Conservation (phyloP, 2,329 filamentous ascomycete genomes). For the Colletotrichum sp. region DNA sequence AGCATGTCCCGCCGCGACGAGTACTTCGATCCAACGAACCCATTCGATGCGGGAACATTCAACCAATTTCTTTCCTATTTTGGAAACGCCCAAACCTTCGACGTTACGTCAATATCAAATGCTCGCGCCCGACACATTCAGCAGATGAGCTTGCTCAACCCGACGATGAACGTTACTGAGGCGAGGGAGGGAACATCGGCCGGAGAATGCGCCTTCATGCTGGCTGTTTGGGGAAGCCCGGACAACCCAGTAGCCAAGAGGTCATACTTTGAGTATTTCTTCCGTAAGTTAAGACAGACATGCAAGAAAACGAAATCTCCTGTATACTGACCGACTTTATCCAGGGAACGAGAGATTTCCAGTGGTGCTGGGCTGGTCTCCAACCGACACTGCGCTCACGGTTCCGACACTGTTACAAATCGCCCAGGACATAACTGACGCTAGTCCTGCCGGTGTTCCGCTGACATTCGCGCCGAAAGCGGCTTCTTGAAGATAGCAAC, state of each 20-base stretch:
- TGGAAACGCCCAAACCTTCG: constrained; percentile 42
- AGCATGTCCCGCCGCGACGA: constrained; percentile 52
- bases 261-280: constrained; percentile 48
- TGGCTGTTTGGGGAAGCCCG: constrained; percentile 54
- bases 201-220: constrained; percentile 53
- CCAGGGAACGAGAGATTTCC: constrained; percentile 14
- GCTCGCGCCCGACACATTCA: constrained; percentile 42
- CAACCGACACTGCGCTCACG: background rate
- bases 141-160: constrained; percentile 51
- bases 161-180: constrained; percentile 49
- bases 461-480: background rate
- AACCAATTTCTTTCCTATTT: constrained; percentile 47
- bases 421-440: background rate
- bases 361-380: constrained; percentile 3
- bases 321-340: background rate
- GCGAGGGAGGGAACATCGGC: constrained; percentile 47
- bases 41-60: constrained; percentile 59
- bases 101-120: constrained; percentile 46
- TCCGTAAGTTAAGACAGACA: constrained; percentile 35
- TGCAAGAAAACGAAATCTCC: background rate
- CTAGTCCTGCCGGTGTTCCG: background rate
- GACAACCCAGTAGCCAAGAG: constrained; percentile 41
- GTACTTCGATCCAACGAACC: constrained; percentile 54
- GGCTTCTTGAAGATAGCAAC: background rate
- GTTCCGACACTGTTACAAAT: background rate